phyloP scores from a whole-genome alignment of 805 yeast genomes.

The Zygoascus biomembranicola region DNA sequence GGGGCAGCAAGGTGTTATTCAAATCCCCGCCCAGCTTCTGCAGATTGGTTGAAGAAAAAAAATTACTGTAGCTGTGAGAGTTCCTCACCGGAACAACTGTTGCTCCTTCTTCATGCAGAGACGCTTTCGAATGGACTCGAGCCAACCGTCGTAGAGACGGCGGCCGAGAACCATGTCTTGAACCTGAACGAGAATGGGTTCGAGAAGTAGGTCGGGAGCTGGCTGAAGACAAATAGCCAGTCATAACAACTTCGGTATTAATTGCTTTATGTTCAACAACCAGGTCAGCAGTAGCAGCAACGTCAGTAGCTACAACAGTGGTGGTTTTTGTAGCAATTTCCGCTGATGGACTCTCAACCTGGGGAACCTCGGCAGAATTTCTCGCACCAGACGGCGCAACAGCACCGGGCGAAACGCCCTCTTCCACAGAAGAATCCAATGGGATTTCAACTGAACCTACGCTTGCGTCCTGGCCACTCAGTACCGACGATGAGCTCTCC shows the following conservation, averaged over 20 bases:
- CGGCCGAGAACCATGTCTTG: neutral
- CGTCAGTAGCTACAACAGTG: neutral
- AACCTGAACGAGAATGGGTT: neutral
- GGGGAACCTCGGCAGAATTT: neutral
- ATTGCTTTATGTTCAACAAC: neutral
- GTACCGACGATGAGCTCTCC: neutral
- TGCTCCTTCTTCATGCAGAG: neutral
- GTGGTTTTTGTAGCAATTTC: neutral
- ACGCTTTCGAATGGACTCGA: neutral
- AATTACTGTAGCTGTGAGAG: slow-evolving; percentile 8
- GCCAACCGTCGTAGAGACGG: neutral
- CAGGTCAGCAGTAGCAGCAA: neutral
- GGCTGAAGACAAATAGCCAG: neutral
- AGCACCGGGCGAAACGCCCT: neutral
- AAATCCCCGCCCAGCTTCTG: neutral
- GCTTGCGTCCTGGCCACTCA: neutral
- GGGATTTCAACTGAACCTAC: too few species aligned
- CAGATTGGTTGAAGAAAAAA: slow-evolving; percentile 9
- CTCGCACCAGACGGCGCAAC: neutral
- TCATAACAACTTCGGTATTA: neutral
- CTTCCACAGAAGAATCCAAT: neutral
- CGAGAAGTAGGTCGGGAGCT: neutral
- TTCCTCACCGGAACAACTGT: neutral
- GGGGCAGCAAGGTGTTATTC: neutral
- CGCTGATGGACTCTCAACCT: neutral